Base-by-base conservation (phyloP, 2,329 filamentous ascomycete species). In the Trichoderma koningiopsis region DNA sequence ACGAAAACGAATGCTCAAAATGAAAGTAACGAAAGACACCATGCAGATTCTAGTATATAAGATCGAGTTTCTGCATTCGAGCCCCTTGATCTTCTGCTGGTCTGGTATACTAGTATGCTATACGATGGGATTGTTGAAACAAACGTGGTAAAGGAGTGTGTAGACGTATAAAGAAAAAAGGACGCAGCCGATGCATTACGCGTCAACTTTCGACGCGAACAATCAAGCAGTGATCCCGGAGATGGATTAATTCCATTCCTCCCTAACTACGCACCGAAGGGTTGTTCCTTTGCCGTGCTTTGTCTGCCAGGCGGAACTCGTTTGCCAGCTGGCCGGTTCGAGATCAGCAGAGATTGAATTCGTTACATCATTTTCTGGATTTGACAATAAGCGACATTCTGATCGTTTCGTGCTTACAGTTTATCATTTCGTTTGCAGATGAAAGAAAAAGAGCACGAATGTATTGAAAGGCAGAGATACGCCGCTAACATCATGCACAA, bases 151-250 rank as follows among this genome's bases (percentile, higher is more conserved):
- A 43, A 43, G 53, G 29, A 14, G 10, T 10, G 31, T 7, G 53
- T 27, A 49, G 29, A 22, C 22, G 37, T 37, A 52, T 7, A 35
- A 35, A 57, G 47, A 37, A 68, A 14, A 33, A 13, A 27, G 43
- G 47, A 61, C 33, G 24, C 56, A 56, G 33, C 6, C 14, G 14
- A 52, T 31, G 47, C 29, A 8, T 66, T 27, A 69, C 69, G 55
- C 69, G 66, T 69, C 22, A 14, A 57, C 43, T 43, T 61, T 56
- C 29, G 55, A 59, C 37, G 27, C 22, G 60, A 61, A 19, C 24
- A 24, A 33, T 47, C 49, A 55, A 10, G 16, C 13, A 27, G 33
- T 13, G 14, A 40, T 33, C 16, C 7, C 55, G 63, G 65, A 57
- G 57, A 53, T 61, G 65, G 57, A 68, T 61, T 24, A 53, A 52